These are phyloP conservation scores for Euphorbia lathyris DNA, from an alignment of 345 rosid genomes.

Conservation along the genomic window DNA sequence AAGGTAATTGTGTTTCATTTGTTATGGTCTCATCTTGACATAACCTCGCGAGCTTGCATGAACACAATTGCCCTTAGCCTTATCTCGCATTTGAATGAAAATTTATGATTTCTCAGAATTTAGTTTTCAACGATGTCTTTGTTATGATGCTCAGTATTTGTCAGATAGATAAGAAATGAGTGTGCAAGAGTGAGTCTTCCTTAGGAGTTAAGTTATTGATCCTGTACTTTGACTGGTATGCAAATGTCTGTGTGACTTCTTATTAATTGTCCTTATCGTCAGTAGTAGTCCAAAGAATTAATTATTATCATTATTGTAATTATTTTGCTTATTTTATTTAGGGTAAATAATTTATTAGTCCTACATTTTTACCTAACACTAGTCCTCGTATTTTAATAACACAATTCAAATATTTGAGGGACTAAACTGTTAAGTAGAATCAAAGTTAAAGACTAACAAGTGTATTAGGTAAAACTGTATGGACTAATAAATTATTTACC, in stretches of 20 bases:
- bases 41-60: background rate
- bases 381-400: no score
- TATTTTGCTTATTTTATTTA: no score
- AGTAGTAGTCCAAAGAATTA: background rate
- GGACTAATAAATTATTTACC: no score
- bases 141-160: background rate
- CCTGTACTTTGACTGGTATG: background rate
- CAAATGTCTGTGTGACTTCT: background rate
- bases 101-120: background rate
- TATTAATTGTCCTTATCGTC: background rate
- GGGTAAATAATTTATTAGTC: no score
- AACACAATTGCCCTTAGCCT: background rate
- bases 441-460: no score
- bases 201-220: background rate
- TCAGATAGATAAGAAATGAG: background rate
- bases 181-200: background rate
- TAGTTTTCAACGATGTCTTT: background rate
- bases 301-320: no score
- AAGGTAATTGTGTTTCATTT: slow-evolving; percentile 54
- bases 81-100: background rate
- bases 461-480: no score
- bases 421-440: no score
- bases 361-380: no score
- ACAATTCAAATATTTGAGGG: no score
- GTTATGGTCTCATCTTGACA: slow-evolving; percentile 11